These are phyloP conservation scores for Pestalotiopsis sp. DNA, from an alignment of 2,329 filamentous ascomycete genomes.

Conservation along the genomic window DNA sequence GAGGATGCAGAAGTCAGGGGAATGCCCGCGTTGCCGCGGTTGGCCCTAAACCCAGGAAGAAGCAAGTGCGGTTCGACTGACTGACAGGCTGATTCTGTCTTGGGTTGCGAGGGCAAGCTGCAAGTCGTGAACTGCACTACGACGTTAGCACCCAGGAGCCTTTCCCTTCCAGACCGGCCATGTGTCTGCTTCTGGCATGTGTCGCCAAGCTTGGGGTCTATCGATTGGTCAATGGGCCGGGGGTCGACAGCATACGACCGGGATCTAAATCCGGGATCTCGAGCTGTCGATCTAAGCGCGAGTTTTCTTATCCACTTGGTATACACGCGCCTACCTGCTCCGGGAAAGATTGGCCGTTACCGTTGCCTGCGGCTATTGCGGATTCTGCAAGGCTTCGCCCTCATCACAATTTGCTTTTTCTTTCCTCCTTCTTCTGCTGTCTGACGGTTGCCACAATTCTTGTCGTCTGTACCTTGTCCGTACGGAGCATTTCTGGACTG, in stretches of 20 bases:
- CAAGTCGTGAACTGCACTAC: no score
- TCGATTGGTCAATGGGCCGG: constrained; percentile 8
- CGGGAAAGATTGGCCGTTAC: constrained; percentile 4
- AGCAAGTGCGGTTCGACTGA: neutral
- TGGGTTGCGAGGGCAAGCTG: neutral
- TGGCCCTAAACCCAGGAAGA: neutral
- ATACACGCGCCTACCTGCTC: constrained; percentile 1
- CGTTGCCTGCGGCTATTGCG: constrained; percentile 5
- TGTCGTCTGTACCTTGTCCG: neutral
- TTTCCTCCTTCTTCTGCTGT: neutral
- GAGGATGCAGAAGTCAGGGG: constrained; percentile 9
- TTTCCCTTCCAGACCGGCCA: neutral
- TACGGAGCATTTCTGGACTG: neutral
- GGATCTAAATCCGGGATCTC: neutral
- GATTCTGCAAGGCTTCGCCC: neutral
- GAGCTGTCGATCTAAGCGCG: neutral
- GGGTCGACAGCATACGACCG: neutral
- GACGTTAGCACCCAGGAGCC: no score
- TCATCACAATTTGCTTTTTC: constrained; percentile 4
- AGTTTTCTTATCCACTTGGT: constrained; percentile 4
- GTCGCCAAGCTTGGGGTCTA: neutral
- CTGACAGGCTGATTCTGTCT: no score
- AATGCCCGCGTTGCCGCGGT: neutral
- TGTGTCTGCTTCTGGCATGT: constrained; percentile 3
- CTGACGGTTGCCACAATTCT: neutral